Evolutionary conservation across 2,329 filamentous ascomycete species (phyloP).

Genomic region (Nemania bipapillata): DNA sequence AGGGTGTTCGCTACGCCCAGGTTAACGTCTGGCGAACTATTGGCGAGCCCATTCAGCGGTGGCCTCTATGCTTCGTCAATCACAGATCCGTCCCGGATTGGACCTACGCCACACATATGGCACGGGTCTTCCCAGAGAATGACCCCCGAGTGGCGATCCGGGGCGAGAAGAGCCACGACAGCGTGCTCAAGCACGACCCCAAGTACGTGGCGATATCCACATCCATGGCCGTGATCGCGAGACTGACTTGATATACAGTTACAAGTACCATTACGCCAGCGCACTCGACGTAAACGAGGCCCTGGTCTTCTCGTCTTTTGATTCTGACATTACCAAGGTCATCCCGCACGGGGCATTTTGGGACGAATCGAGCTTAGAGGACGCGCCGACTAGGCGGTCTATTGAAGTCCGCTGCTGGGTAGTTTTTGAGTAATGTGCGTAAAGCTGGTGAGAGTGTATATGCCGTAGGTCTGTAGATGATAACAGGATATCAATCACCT

Average conservation of each 20-base stretch:
- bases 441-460: background rate
- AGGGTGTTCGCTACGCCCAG: conserved; percentile 45
- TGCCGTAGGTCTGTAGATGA: conserved; percentile 12
- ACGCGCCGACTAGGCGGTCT: conserved; percentile 46
- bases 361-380: conserved; percentile 44
- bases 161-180: conserved; percentile 47
- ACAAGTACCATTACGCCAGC: conserved; percentile 49
- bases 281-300: conserved; percentile 45
- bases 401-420: conserved; percentile 50
- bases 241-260: conserved; percentile 36
- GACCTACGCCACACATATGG: conserved; percentile 46
- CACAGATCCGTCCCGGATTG: conserved; percentile 42
- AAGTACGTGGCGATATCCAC: conserved; percentile 36
- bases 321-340: conserved; percentile 47
- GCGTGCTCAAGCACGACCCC: conserved; percentile 47
- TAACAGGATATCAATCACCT: background rate
- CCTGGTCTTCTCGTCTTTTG: conserved; percentile 48
- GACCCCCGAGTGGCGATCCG: conserved; percentile 46
- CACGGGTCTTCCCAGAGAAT: conserved; percentile 45
- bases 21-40: conserved; percentile 49
- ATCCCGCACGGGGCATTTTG: conserved; percentile 49
- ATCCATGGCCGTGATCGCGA: conserved; percentile 5
- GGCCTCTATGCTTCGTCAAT: conserved; percentile 49
- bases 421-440: conserved; percentile 41
- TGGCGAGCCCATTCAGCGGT: conserved; percentile 44